Evolutionary conservation across 2,329 filamentous ascomycete genomes (phyloP).

Genomic region (Lasiodiplodia citricola): DNA sequence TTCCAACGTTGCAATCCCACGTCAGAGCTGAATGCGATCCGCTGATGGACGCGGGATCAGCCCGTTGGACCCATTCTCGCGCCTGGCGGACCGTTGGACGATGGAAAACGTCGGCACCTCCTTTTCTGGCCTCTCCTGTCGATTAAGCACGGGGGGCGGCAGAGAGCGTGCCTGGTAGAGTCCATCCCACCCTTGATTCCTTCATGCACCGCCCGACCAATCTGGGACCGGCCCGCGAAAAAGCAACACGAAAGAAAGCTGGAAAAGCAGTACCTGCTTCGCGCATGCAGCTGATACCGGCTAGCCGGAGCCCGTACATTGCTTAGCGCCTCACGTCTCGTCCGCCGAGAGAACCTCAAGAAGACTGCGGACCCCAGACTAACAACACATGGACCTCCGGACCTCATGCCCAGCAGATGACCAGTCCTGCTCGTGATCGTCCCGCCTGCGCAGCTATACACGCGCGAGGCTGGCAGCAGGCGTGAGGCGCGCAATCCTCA

Average conservation of each 20-base stretch:
- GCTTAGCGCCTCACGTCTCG: conserved; percentile 19
- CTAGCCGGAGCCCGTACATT: not conserved
- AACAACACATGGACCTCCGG: not conserved
- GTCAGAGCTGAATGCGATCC: conserved; percentile 22
- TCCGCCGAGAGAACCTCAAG: not conserved
- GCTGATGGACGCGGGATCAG: conserved; percentile 21
- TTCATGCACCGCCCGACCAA: conserved; percentile 16
- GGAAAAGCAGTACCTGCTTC: conserved; percentile 1
- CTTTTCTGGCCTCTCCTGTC: conserved; percentile 8
- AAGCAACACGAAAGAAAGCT: conserved; percentile 6
- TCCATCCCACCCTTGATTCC: conserved; percentile 22
- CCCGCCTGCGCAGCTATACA: not conserved
- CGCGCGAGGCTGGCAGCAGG: not conserved
- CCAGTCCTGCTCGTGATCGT: not conserved
- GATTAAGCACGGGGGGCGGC: not conserved
- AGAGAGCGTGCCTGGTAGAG: conserved; percentile 1
- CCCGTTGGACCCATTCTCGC: conserved; percentile 23
- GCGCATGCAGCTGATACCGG: not conserved
- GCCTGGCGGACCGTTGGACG: conserved; percentile 15
- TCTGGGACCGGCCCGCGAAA: conserved; percentile 12
- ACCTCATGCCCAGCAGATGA: not conserved
- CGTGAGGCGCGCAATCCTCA: not conserved
- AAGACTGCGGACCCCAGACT: conserved; percentile 1
- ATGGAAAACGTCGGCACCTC: conserved; percentile 1
- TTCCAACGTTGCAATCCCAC: conserved; percentile 23